phyloP scores from a whole-genome alignment of 2,329 filamentous ascomycete genomes.

The Alternaria consortialis region DNA sequence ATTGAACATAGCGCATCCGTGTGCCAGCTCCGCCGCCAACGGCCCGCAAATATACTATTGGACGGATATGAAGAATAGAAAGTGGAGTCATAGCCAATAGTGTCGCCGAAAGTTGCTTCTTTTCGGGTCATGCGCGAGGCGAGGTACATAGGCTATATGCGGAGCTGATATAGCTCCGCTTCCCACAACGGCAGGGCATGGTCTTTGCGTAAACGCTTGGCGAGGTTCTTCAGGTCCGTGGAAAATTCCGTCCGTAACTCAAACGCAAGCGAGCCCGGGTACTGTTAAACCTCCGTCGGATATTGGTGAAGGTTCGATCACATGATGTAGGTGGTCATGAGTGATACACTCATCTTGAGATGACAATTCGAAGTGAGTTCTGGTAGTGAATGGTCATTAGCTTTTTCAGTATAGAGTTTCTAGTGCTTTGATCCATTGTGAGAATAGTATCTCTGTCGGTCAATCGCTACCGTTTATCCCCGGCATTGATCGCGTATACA shows the following conservation, averaged over 20 bases:
- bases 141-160: slow-evolving; percentile 25
- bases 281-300: not conserved
- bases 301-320: not conserved
- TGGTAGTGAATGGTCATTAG: not conserved
- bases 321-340: not conserved
- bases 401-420: not conserved
- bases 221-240: not conserved
- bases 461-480: not conserved
- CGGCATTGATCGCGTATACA: not conserved
- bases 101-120: slow-evolving; percentile 4
- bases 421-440: too few species aligned
- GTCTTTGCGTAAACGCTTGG: slow-evolving; percentile 3
- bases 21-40: slow-evolving; percentile 9
- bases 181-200: slow-evolving; percentile 6
- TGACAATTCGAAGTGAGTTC: not conserved
- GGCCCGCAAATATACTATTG: slow-evolving; percentile 13
- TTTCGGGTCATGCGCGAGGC: slow-evolving; percentile 18
- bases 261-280: slow-evolving; percentile 4
- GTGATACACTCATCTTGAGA: not conserved
- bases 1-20: slow-evolving; percentile 1
- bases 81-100: slow-evolving; percentile 19
- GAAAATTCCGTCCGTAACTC: not conserved
- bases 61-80: slow-evolving; percentile 6
- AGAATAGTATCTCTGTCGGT: not conserved
- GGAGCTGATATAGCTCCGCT: slow-evolving; percentile 24